Conservation (phyloP, 2,329 filamentous ascomycete genomes). For the Sarocladium kiliense region DNA sequence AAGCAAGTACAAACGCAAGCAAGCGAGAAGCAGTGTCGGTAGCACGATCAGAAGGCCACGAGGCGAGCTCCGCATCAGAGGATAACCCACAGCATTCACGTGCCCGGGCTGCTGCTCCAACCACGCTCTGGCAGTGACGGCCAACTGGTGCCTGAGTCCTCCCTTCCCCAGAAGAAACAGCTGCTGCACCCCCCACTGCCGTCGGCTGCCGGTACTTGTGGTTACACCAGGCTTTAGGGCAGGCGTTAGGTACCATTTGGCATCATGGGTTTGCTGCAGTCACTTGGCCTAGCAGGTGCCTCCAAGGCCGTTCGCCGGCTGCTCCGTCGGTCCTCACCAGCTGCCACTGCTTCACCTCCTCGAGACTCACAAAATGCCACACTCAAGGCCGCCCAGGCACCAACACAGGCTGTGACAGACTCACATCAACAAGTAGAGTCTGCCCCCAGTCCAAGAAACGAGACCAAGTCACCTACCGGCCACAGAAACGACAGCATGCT, state of each 20-base stretch:
- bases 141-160: not conserved
- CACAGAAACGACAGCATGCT: not conserved
- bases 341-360: conserved; percentile 19
- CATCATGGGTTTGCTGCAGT: conserved; percentile 10
- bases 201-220: conserved; percentile 2
- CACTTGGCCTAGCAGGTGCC: conserved; percentile 6
- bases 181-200: not conserved
- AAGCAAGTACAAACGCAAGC: not conserved
- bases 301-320: conserved; percentile 8
- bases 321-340: conserved; percentile 16
- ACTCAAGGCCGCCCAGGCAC: not conserved
- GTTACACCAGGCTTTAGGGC: not conserved
- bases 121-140: not conserved
- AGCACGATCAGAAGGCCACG: not conserved
- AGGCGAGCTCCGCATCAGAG: too few species aligned
- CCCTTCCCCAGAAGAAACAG: not conserved
- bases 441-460: not conserved
- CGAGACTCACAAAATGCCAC: conserved; percentile 10
- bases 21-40: not conserved
- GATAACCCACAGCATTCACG: not conserved
- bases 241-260: not conserved
- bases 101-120: not conserved
- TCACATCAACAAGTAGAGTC: not conserved
- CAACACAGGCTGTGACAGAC: not conserved
- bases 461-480: not conserved